Percentiles rank a stretch among this genome's conserved stretches.
These are phyloP conservation scores for Quercus engelmannii DNA, from an alignment of 306 rosid genomes.

Conservation along the genomic window DNA sequence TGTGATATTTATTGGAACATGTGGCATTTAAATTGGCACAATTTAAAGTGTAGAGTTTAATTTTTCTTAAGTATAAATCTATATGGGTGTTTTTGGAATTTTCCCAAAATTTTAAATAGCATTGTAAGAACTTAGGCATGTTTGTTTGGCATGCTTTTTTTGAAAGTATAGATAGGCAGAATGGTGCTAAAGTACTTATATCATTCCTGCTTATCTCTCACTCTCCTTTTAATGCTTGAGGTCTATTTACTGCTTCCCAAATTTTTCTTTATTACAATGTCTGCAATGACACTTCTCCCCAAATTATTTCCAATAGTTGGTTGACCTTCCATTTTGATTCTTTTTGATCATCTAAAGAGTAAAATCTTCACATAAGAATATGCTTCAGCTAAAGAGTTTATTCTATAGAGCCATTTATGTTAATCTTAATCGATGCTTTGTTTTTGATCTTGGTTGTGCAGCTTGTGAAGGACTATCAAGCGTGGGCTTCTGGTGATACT, in stretches of 20 bases:
- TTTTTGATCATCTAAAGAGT: neutral
- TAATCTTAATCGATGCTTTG: neutral
- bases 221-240: neutral
- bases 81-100: no score
- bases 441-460: conserved; percentile 26
- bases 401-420: neutral
- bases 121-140: neutral
- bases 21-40: no score
- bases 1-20: no score
- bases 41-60: no score
- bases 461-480: conserved; percentile 92
- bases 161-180: neutral
- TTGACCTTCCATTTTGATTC: neutral
- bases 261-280: neutral
- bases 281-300: neutral
- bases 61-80: no score
- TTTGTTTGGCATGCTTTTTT: neutral
- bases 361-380: neutral
- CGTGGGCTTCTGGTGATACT: conserved; percentile 83
- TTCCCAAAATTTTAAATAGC: neutral
- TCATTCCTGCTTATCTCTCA: neutral
- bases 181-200: neutral
- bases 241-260: neutral
- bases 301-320: neutral
- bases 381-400: neutral